Base-by-base conservation (phyloP, 2,329 filamentous ascomycete genomes). In the Hymenoscyphus scutula region DNA sequence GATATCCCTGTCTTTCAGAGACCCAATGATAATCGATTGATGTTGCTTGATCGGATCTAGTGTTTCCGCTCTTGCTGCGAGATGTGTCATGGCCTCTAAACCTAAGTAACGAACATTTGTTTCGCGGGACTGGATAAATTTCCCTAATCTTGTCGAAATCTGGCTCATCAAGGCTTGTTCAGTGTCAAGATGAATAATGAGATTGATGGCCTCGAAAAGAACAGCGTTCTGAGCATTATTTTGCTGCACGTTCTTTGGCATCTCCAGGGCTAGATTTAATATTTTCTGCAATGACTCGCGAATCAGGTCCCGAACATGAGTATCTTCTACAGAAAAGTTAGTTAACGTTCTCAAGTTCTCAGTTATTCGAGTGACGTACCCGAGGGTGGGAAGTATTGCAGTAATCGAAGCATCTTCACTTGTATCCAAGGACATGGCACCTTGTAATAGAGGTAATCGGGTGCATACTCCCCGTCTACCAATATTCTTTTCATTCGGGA, bases 351-450 rank as follows among this genome's bases (percentile, higher is more conserved):
- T n/a, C n/a, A 23, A 23, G 10, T 34, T 34, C 32, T 34, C 32
- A 27, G 32, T n/a, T 3, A 34, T 55, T 23, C 19, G 15, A 34
- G 48, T 11, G 11, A 77, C 82, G 67, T 81, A 93, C 91, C 89
- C 74, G 95, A 96, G 54, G 95, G 94, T 29, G 93, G 90, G 76
- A 97, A 99, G 76, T 98, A 99, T 77, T 99, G 95, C 67, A 99
- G 82, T 64, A 99, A 78, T 65, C 93, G 87, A 68, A 99, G 78
- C 19, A 99, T 83, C 79, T 99, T 99, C 72, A 98, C 90, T 77
- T 98, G 93, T 62, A 99, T 88, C 95, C 95, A 99, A 2, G 95
- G 95, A 74, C 95, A 99, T 1, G 95, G 95, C n/a, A 99, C 95
- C 73, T 97, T 97, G 82, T 99, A 99, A 80, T 99, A 99, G 29